Evolutionary conservation across 108 stramenopile species (phyloP).

Genomic region (Nitzschia sp.): DNA sequence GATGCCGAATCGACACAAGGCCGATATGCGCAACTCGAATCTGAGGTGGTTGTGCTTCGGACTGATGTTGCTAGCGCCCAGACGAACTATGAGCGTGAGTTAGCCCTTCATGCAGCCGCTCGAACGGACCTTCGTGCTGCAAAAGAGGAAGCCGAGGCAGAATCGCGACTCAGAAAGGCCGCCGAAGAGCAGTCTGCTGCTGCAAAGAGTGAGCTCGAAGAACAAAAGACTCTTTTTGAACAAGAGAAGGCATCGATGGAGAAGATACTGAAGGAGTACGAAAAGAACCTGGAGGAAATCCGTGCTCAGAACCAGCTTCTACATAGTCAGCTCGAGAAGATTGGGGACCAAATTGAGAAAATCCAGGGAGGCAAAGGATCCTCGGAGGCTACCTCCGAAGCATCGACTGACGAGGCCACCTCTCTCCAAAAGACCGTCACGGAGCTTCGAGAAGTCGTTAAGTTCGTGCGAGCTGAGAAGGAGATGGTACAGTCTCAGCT

Average conservation of each 20-base stretch:
- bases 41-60: conserved; percentile 60
- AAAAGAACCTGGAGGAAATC: conserved; percentile 59
- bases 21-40: conserved; percentile 42
- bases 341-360: conserved; percentile 64
- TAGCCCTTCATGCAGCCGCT: conserved; percentile 77
- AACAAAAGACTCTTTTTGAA: conserved; percentile 45
- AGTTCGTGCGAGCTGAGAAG: conserved; percentile 81
- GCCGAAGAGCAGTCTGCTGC: conserved; percentile 53
- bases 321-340: conserved; percentile 75
- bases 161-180: conserved; percentile 44
- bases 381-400: conserved; percentile 15
- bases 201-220: conserved; percentile 51
- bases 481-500: conserved; percentile 75
- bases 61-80: conserved; percentile 35
- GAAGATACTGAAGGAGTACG: conserved; percentile 44
- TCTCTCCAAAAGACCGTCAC: conserved; percentile 53
- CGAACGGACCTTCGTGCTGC: conserved; percentile 66
- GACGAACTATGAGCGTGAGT: conserved; percentile 86
- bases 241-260: conserved; percentile 58
- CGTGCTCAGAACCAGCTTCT: conserved; percentile 74
- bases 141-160: conserved; percentile 58
- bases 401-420: conserved; percentile 3
- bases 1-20: conserved; percentile 54
- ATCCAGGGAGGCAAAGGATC: conserved; percentile 27
- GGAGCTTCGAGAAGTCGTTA: conserved; percentile 79